Evolutionary conservation across 73 alveolate genomes (phyloP).

Genomic region (Vitrella brassicaformis): DNA sequence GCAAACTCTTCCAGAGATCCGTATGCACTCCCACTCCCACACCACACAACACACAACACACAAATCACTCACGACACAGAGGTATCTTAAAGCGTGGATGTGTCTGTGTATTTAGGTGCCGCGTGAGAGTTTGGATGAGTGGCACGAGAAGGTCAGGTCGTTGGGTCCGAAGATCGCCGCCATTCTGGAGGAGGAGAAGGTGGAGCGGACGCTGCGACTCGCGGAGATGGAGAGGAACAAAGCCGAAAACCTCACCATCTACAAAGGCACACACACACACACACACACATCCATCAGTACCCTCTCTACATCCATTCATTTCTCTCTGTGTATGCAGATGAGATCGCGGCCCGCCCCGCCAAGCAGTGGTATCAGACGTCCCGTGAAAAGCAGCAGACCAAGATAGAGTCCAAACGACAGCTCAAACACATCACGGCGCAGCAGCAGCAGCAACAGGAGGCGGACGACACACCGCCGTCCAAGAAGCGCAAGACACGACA

Average conservation of each 20-base stretch:
- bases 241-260: conserved; percentile 62
- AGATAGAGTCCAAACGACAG: neutral
- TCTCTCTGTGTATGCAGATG: conserved; percentile 23
- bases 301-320: neutral
- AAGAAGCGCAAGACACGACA: neutral
- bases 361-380: conserved; percentile 40
- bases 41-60: conserved; percentile 53
- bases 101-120: neutral
- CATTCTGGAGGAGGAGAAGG: conserved; percentile 32
- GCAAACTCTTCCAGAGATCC: too few species aligned
- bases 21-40: too few species aligned
- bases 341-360: conserved; percentile 65
- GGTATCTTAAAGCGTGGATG: neutral
- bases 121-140: neutral
- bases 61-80: conserved; percentile 55
- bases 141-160: conserved; percentile 25
- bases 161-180: conserved; percentile 39
- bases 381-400: neutral
- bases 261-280: conserved; percentile 6
- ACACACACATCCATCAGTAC: neutral
- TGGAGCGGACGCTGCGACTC: conserved; percentile 48
- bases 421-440: too few species aligned
- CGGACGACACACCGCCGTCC: neutral
- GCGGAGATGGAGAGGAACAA: conserved; percentile 61
- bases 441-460: neutral